Percentiles rank a stretch among this genome's conserved stretches.
These are phyloP conservation scores for Gossypium arboreum DNA, from an alignment of 345 rosid species.

Conservation along the genomic window DNA sequence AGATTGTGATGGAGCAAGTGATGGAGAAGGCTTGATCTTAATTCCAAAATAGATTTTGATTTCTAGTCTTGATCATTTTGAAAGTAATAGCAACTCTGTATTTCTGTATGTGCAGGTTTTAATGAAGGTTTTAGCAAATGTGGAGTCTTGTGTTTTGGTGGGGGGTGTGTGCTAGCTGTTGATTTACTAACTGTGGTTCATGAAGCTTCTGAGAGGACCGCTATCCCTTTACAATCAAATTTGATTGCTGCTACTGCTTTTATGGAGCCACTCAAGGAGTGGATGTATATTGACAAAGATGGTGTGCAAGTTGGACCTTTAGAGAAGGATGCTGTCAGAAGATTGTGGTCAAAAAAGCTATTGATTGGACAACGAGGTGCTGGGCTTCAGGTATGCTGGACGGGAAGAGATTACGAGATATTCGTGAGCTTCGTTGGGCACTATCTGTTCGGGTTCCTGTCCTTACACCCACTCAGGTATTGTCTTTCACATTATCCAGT, in stretches of 20 bases:
- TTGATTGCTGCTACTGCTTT: conserved; percentile 97
- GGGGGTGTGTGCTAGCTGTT: conserved; percentile 98
- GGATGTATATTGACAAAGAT: conserved; percentile 79
- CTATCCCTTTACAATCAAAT: conserved; percentile 93
- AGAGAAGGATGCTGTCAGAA: conserved; percentile 93
- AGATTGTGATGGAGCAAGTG: background rate
- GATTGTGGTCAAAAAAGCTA: conserved; percentile 88
- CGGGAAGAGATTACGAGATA: conserved; percentile 93
- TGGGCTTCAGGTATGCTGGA: conserved; percentile 96
- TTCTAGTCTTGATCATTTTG: conserved; percentile 3
- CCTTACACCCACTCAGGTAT: conserved; percentile 89
- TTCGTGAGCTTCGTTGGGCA: conserved; percentile 99
- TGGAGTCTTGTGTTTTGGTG: conserved; percentile 91
- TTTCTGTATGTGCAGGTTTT: conserved; percentile 58
- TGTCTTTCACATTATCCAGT: conserved; percentile 5
- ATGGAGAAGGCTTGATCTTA: background rate
- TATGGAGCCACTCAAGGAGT: conserved; percentile 98
- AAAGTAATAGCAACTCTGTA: background rate
- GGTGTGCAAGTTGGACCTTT: conserved; percentile 88
- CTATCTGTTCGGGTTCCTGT: conserved; percentile 90
- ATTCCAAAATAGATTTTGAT: background rate
- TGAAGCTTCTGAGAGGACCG: conserved; percentile 96
- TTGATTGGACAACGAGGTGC: conserved; percentile 88
- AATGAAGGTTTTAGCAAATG: conserved; percentile 85
- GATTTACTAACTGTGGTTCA: conserved; percentile 94